Base-by-base conservation (phyloP, 495 filamentous ascomycete genomes). In the Terfezia boudieri region DNA sequence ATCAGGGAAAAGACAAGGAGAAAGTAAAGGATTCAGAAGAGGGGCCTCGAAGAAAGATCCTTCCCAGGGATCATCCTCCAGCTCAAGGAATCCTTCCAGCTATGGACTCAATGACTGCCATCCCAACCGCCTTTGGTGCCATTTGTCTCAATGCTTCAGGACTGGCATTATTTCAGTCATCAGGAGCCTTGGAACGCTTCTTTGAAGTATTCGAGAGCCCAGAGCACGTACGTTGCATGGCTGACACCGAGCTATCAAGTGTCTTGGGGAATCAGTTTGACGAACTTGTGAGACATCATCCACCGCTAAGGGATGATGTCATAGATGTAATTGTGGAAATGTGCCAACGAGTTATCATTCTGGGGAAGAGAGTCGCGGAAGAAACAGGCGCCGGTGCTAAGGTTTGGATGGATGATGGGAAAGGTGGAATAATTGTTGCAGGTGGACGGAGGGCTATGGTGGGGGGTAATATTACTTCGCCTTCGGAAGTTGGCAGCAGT, bases 201-300 rank as follows among this genome's bases (percentile, higher is more conserved):
- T 84, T 96, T 57, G 85, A 94, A 63, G 84, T 95, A 32, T 96
- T 96, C 60, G 84, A 94, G 67, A 94, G 83, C 58, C 79, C 86
- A 6, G 78, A 79, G 4, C 92, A 99, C 67, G 79, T 96, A 49
- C 86, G 84, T 59, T 79, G 76, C 57, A 72, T 96, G 73, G 68
- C 74, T 38, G 88, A 94, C 54, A 71, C 75, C 7, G 78, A 81
- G n/a, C 68, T 81, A 36, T 67, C 80, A 2, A 69, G 64, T 41
- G 73, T 73, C 43, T 71, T 96, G 43, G 90, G 92, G 20, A 76
- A 73, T 7, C 82, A 82, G 11, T 93, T 99, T 63, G 92, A 99
- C 64, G 90, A 99, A 64, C 73, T 99, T 55, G 81, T 89, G 35
- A 80, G 90, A 17, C 90, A 99, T 62, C 92, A 99, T 64, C 92